Evolutionary conservation across 2,329 filamentous ascomycete species (phyloP), one percentile per base, ranked within the genome.

Genomic region (Septoria petroselini): DNA sequence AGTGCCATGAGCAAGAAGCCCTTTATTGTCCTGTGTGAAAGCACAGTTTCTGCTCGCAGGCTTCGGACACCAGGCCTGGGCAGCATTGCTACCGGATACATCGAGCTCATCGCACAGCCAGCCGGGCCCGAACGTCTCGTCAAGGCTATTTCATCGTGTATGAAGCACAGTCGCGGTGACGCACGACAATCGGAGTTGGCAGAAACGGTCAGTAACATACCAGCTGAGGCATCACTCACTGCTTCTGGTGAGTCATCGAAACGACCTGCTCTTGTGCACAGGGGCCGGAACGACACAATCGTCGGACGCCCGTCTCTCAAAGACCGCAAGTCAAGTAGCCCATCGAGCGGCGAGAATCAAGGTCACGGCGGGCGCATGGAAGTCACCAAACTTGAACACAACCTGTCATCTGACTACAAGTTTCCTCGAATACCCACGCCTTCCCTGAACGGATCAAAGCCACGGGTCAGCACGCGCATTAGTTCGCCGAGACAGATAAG

Each of bases 81-180:
- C 21, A 44, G 48, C 18, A 52, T 58, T n/a, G 55, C 53, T 1
- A 53, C 50, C 12, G 46, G 54, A n/a, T 50, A 54, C 11, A 50
- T 62, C 29, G 59, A 62, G 39, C 57, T 59, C 31, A 58, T 62
- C 5, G 53, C 60, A 5, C 61, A 63, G 37, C 61, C 61, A 15
- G 57, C 54, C 25, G 59, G 58, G 5, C 56, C 60, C 3, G 53
- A 56, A 34, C 49, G 58, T n/a, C 45, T 63, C 1, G 37, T 47
- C 14, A 61, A 59, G 37, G 61, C 58, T 2, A 51, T 63, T 17
- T 40, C 51, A 11, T 45, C 50, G 15, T 62, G 61, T 34, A 7
- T 59, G 18, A 41, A 42, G n/a, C 46, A 52, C 40, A 52, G 50
- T 21, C 39, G 41, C 17, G 37, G 29, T 11, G 35, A 38, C 23